These are phyloP conservation scores for Lanmaoa rubissima DNA, from an alignment of 768 basidiomycete genomes.

Conservation along the genomic window DNA sequence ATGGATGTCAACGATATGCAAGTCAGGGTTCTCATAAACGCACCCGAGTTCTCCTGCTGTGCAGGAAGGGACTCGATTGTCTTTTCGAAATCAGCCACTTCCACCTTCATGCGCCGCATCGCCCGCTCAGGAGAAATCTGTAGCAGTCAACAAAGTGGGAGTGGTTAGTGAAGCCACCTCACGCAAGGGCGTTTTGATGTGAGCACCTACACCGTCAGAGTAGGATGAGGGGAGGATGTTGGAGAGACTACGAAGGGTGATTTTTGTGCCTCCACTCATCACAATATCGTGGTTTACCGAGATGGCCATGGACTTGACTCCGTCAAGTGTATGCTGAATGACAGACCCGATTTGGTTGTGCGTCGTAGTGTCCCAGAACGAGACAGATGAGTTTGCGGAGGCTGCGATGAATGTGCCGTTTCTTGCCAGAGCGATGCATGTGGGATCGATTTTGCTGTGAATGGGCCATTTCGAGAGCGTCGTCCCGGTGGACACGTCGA, in stretches of 20 bases:
- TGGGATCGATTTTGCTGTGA: not conserved
- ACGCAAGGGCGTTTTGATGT: too few relatives aligned
- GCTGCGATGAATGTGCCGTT: constrained; percentile 4
- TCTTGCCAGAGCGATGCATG: not conserved
- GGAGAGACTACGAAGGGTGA: not conserved
- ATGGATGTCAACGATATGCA: not conserved
- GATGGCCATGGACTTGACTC: constrained; percentile 2
- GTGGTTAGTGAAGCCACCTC: too few relatives aligned
- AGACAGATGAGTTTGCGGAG: not conserved
- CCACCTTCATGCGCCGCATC: not conserved
- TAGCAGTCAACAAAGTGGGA: not conserved
- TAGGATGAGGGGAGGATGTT: constrained; percentile 3
- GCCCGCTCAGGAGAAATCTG: not conserved
- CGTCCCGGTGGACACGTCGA: not conserved
- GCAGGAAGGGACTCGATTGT: too few relatives aligned
- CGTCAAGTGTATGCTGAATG: not conserved
- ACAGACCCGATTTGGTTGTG: not conserved
- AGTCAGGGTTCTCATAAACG: not conserved
- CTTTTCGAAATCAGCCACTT: too few relatives aligned
- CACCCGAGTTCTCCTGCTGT: not conserved
- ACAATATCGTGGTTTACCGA: constrained; percentile 4
- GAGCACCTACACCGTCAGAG: constrained; percentile 1
- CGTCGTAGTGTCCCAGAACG: constrained; percentile 9
- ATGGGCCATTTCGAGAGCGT: not conserved
- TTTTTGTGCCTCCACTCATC: not conserved